phyloP scores from a whole-genome alignment of 176 grass and related monocot species.

The Aegilops tauschii region DNA sequence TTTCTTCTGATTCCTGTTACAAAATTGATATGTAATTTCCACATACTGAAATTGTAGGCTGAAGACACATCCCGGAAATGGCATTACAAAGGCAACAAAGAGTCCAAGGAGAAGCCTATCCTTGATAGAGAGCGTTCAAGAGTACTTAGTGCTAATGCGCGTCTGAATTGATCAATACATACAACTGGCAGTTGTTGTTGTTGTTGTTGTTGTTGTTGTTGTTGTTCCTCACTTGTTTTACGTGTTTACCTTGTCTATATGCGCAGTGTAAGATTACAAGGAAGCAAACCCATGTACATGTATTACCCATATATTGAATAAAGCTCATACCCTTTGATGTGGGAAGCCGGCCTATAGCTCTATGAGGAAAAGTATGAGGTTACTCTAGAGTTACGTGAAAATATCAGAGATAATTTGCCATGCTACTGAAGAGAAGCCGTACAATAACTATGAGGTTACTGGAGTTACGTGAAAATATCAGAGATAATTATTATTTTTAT shows the following conservation, averaged over 20 bases:
- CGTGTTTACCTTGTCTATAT: neutral
- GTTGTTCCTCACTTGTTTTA: neutral
- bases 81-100: constrained; percentile 47
- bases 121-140: constrained; percentile 64
- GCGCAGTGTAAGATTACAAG: neutral
- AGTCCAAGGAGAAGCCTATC: constrained; percentile 57
- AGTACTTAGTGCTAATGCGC: constrained; percentile 43
- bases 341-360: neutral
- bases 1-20: neutral
- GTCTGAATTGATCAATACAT: constrained; percentile 42
- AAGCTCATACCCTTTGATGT: neutral
- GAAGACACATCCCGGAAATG: constrained; percentile 64
- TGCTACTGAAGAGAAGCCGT: neutral
- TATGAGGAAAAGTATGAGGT: neutral
- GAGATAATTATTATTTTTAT: neutral
- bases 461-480: neutral
- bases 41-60: constrained; percentile 38
- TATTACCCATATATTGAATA: neutral
- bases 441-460: neutral
- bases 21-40: neutral
- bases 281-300: neutral
- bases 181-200: neutral
- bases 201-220: neutral
- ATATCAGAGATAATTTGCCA: neutral
- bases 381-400: too few species aligned